These are phyloP conservation scores for Sclerotinia subarctica DNA, from an alignment of 2,329 filamentous ascomycete genomes.

Conservation along the genomic window DNA sequence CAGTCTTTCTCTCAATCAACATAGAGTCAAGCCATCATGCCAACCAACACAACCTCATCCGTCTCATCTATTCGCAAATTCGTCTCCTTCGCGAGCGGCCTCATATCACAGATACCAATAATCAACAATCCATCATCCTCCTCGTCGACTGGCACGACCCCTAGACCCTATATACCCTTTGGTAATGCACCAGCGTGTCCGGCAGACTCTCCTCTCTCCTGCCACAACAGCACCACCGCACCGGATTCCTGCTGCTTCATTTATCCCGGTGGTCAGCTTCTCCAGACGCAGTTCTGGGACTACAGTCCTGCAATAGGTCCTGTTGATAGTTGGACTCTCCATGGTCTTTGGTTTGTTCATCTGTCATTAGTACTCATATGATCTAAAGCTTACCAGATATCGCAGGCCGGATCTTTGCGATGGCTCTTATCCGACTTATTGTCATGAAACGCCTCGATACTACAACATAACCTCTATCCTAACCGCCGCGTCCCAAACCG, in stretches of 20 bases:
- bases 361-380: neutral
- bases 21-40: neutral
- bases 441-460: conserved; percentile 60
- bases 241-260: conserved; percentile 73
- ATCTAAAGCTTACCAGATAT: conserved; percentile 40
- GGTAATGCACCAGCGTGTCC: conserved; percentile 34
- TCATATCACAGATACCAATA: conserved; percentile 32
- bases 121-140: conserved; percentile 15
- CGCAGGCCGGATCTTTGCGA: conserved; percentile 60
- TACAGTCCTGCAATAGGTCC: conserved; percentile 61
- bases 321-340: conserved; percentile 68
- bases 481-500: conserved; percentile 49
- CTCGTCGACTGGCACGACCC: neutral
- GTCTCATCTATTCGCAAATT: conserved; percentile 31
- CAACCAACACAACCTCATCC: conserved; percentile 13
- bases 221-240: conserved; percentile 60
- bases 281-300: conserved; percentile 80
- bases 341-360: conserved; percentile 54
- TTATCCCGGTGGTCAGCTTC: conserved; percentile 65
- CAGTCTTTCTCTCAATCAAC: neutral
- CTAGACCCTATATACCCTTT: conserved; percentile 19
- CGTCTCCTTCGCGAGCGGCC: conserved; percentile 28
- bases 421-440: conserved; percentile 64
- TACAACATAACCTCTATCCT: conserved; percentile 64
- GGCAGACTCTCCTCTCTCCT: conserved; percentile 48